These are phyloP conservation scores for Diplodia intermedia DNA, from an alignment of 2,329 filamentous ascomycete species.

Conservation along the genomic window DNA sequence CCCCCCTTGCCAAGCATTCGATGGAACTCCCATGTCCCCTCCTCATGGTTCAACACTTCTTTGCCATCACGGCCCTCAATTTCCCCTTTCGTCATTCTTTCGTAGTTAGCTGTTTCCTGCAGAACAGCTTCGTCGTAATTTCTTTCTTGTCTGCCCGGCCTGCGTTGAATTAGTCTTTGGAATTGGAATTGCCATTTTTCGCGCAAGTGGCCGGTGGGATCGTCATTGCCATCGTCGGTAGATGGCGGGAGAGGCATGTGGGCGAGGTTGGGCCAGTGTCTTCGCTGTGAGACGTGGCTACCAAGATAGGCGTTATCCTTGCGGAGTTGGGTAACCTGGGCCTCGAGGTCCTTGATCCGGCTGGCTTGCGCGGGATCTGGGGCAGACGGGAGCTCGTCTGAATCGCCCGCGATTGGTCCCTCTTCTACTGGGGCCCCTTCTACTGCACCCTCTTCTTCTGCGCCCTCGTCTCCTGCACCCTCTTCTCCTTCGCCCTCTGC, in stretches of 20 bases:
- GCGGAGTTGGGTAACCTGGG: neutral
- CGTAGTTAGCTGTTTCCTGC: neutral
- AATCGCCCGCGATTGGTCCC: neutral
- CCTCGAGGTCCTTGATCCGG: neutral
- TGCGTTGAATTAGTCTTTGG: neutral
- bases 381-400: neutral
- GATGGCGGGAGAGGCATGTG: neutral
- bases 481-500: neutral
- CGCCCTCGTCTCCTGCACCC: neutral
- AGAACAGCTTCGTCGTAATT: neutral
- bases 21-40: neutral
- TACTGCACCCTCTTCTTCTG: neutral
- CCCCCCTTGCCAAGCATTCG: neutral
- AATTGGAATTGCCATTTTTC: neutral
- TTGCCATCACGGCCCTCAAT: neutral
- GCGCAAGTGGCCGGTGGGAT: neutral
- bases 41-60: neutral
- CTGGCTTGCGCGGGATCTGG: neutral
- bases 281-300: neutral
- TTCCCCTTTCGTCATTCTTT: neutral
- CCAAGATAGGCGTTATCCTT: neutral
- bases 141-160: too few relatives aligned
- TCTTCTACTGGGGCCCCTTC: neutral
- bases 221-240: neutral
- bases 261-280: slow-evolving; percentile 3